These are phyloP conservation scores for Groenewaldozyma auringiensis DNA, from an alignment of 1,139 yeast genomes.

Conservation along the genomic window DNA sequence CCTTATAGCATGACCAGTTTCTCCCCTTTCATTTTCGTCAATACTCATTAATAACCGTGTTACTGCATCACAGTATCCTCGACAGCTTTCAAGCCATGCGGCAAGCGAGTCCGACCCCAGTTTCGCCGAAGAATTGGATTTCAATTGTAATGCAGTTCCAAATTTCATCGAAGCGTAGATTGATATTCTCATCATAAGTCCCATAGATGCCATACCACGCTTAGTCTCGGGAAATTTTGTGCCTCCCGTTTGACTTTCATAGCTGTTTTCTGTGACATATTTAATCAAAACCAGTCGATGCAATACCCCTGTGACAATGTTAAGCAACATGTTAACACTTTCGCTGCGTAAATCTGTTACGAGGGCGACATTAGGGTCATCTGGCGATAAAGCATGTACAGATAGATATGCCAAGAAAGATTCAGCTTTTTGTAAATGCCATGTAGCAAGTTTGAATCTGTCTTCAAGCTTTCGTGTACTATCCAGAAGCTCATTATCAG, in stretches of 20 bases:
- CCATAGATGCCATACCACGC: slow-evolving; percentile 18
- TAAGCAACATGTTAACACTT: slow-evolving; percentile 22
- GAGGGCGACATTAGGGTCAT: slow-evolving; percentile 4
- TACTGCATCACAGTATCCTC: slow-evolving; percentile 25
- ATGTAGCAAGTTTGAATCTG: slow-evolving; percentile 28
- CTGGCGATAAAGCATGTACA: slow-evolving; percentile 14
- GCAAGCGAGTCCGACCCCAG: slow-evolving; percentile 16
- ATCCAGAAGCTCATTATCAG: slow-evolving; percentile 15
- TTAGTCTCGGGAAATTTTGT: slow-evolving; percentile 5
- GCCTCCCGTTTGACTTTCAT: slow-evolving; percentile 7
- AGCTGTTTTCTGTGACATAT: slow-evolving; percentile 11
- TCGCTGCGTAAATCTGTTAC: slow-evolving; percentile 22
- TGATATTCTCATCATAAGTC: slow-evolving; percentile 28
- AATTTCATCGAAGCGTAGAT: slow-evolving; percentile 31
- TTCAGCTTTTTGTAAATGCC: slow-evolving; percentile 25
- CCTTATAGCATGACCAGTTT: slow-evolving; percentile 29
- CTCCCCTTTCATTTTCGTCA: slow-evolving; percentile 23
- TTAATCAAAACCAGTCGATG: slow-evolving; percentile 27
- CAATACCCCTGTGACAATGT: slow-evolving; percentile 26
- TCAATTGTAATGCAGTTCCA: slow-evolving; percentile 23
- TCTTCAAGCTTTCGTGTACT: slow-evolving; percentile 11
- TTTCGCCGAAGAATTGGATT: slow-evolving; percentile 7
- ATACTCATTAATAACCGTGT: slow-evolving; percentile 27
- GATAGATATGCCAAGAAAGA: slow-evolving; percentile 24
- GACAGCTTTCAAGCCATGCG: slow-evolving; percentile 26